Evolutionary conservation across 495 filamentous ascomycete genomes (phyloP).

Genomic region (Lineolata rhizophorae): DNA sequence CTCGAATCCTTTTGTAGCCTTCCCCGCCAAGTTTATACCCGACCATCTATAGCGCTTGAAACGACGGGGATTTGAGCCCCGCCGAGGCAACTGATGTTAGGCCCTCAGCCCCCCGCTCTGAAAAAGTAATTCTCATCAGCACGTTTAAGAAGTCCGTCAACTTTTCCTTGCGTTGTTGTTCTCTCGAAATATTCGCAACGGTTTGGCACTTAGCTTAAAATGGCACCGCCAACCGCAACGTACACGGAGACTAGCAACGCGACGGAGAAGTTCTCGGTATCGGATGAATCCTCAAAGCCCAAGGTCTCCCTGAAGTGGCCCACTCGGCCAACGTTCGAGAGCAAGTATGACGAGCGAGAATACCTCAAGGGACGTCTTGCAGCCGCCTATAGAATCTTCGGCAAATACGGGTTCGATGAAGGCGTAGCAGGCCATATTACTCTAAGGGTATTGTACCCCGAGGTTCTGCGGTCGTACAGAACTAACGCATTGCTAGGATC

Average conservation of each 20-base stretch:
- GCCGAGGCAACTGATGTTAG: too few relatives aligned
- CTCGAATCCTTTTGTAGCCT: too few relatives aligned
- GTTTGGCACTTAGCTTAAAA: too few relatives aligned
- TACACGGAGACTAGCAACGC: background rate
- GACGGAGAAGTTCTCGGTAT: background rate
- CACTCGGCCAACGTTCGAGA: conserved; percentile 30
- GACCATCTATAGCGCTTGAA: too few relatives aligned
- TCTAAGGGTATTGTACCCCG: conserved; percentile 8
- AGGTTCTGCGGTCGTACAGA: background rate
- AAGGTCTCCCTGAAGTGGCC: conserved; percentile 23
- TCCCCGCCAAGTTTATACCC: too few relatives aligned
- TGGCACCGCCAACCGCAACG: conserved; percentile 3
- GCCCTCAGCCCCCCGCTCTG: too few relatives aligned
- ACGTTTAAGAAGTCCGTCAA: too few relatives aligned
- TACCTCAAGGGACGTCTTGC: conserved; percentile 45
- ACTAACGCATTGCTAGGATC: conserved; percentile 24
- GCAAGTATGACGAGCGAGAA: conserved; percentile 37
- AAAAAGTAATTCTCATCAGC: too few relatives aligned
- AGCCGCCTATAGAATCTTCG: conserved; percentile 47
- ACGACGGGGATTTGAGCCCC: too few relatives aligned
- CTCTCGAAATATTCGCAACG: too few relatives aligned
- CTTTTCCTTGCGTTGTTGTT: too few relatives aligned
- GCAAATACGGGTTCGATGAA: conserved; percentile 44
- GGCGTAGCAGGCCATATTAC: conserved; percentile 21
- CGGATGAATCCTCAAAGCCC: too few relatives aligned